Base-by-base conservation (phyloP, 2,329 filamentous ascomycete species). In the Fusarium bulbicola region DNA sequence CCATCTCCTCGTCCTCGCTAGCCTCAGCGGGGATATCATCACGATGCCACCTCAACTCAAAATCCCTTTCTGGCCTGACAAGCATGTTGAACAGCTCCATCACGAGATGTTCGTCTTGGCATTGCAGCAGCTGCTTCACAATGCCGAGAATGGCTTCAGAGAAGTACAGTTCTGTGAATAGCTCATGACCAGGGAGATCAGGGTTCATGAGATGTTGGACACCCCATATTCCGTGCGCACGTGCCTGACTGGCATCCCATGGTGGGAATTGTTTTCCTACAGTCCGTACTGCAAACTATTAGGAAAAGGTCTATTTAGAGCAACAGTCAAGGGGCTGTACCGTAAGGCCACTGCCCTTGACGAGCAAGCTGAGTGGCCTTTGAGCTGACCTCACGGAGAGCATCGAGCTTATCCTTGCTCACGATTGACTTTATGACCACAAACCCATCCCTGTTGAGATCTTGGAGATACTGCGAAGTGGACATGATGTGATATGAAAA, bases 61-160 rank as follows among this genome's bases (percentile, higher is more conserved):
- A 97, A 73, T 92, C 89, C 6, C 79, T 75, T 43, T 91, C 90
- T 0, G 94, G 94, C 10, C 92, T 86, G 20, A 97, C 91, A 13
- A 97, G 90, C 82, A 97, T 87, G 80, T 97, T 97, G 83, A 94
- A 95, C 24, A 97, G 84, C 82, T 97, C 95, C 90, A 97, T 93
- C 43, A 95, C 92, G 28, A 97, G 85, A 4, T 91, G 85, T 10
- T 92, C 89, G 39, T 91, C 88, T 24, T 74, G 72, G 64, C 83
- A 85, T 59, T 82, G 78, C 43, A 97, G 84, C 5, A 97, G 83
- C 78, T 90, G 88, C 72, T 88, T 89, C 3, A 92, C 91, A 3
- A 92, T 86, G 36, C 82, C 80, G 1, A 95, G 81, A 13, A 95
- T 84, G 32, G 86, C 85, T 28, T 88, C 84, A 39, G 90, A 89